Base-by-base conservation (phyloP, 2,329 filamentous ascomycete species). In the Epichloe bromicola region DNA sequence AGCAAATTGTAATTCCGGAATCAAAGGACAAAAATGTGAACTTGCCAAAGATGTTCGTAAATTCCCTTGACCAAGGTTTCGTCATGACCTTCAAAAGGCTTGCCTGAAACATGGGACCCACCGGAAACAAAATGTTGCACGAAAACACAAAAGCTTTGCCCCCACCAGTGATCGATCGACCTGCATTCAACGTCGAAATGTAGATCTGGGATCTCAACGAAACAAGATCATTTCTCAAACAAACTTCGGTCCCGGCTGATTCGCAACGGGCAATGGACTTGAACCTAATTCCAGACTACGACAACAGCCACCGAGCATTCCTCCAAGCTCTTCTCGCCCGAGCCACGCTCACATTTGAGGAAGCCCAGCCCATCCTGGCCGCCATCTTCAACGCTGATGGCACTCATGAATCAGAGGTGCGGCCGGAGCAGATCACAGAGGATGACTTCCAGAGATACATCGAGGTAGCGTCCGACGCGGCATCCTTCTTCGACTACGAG, bases 281-380 rank as follows among this genome's bases (percentile, higher is more conserved):
- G 17, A 58, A 65, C 17, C 46, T 68, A 11, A 61, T 61, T 3
- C 55, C 56, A 1, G 64, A 67, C 20, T 79, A 77, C 60, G 63
- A 65, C 51, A 73, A 94, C 63, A 76, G 75, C 55, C 86, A 96
- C 65, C 84, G 88, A 52, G 90, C 91, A 8, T 95, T 98, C 62
- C 74, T 97, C 1, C 93, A 98, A 68, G 86, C 87, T 46, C 82
- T 98, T 58, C 75, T 96, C 66, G 81, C 86, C 3, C 82, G 83
- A 47, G 85, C 86, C 20, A 80, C 82, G 43, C 74, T 97, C 65
- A 94, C 87, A 1, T 80, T 86, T 55, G 74, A 80, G 49, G 81
- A 94, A 60, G 82, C 83, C 12, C 81, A 81, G 60, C 78, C 80
- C 1, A 72, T 96, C 23, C 74, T 97, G 14, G 88, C 90, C 3